Percentiles rank a stretch among this genome's conserved stretches.
Conservation (phyloP, 441 rosid species). For the Corymbia calophylla region DNA sequence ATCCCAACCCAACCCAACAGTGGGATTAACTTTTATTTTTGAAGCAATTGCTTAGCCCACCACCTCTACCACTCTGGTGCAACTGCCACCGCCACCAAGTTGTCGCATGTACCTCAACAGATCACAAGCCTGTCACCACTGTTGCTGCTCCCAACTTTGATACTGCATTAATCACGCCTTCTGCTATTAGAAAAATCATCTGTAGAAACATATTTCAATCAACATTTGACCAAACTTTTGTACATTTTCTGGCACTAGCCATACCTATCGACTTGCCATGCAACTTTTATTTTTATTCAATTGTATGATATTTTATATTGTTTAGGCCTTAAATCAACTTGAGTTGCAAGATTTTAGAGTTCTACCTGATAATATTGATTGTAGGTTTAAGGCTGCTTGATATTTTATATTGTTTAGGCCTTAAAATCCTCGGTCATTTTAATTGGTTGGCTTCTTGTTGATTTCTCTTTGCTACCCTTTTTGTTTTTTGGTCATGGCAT, state of each 20-base stretch:
- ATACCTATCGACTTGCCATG: neutral
- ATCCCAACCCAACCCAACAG: neutral
- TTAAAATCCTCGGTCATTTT: neutral
- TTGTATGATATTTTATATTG: neutral
- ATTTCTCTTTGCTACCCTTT: neutral
- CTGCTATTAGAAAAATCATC: neutral
- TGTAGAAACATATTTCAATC: neutral
- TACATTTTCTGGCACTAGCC: neutral
- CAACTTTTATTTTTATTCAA: neutral
- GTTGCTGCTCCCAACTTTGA: neutral
- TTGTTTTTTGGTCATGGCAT: neutral
- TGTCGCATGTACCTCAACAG: neutral
- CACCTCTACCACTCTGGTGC: neutral
- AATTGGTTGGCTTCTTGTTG: too few relatives aligned
- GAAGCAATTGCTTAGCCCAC: neutral
- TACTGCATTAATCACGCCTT: neutral
- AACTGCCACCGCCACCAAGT: neutral
- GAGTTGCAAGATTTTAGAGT: neutral
- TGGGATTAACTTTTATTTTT: neutral
- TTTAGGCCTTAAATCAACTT: neutral
- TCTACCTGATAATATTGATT: neutral
- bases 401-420: too few relatives aligned
- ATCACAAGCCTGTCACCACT: neutral
- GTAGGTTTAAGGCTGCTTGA: too few relatives aligned
- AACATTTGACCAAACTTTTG: neutral